Conservation (phyloP, 139 green algal genomes). For the Closterium sp. region DNA sequence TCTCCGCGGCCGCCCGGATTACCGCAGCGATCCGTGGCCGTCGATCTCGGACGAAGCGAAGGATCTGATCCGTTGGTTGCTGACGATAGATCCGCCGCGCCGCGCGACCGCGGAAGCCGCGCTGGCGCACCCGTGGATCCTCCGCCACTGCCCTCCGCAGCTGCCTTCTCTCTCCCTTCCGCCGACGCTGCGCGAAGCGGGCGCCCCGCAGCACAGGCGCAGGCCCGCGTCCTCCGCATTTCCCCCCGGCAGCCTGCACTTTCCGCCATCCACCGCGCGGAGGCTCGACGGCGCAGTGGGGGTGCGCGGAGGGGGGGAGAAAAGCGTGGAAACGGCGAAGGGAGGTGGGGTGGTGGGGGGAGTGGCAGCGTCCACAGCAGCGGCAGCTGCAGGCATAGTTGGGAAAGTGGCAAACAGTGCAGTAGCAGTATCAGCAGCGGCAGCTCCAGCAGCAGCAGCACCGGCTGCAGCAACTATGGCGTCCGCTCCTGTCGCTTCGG, state of each 20-base stretch:
- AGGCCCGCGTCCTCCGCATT: not conserved
- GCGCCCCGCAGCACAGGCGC: not conserved
- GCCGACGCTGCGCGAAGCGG: not conserved
- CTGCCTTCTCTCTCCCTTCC: not conserved
- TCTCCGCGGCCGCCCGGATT: constrained; percentile 69
- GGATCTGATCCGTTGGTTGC: constrained; percentile 59
- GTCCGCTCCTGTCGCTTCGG: not conserved
- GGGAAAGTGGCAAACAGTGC: not conserved
- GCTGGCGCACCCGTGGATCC: constrained; percentile 1
- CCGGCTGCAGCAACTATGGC: not conserved
- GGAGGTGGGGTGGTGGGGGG: not conserved
- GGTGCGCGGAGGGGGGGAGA: not conserved
- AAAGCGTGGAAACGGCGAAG: not conserved
- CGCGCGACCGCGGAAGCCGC: constrained; percentile 65
- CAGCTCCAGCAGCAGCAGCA: not conserved
- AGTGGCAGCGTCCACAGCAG: not conserved
- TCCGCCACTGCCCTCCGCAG: not conserved
- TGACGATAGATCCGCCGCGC: constrained; percentile 73
- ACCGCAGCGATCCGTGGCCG: constrained; percentile 72
- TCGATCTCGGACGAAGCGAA: constrained; percentile 66
- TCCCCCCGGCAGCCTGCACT: not conserved
- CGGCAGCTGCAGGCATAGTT: not conserved
- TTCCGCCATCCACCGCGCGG: not conserved
- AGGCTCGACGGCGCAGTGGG: not conserved
- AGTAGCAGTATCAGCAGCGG: not conserved